Evolutionary conservation across 352 stramenopile species (phyloP).

Genomic region (Thalassiosira hispida): DNA sequence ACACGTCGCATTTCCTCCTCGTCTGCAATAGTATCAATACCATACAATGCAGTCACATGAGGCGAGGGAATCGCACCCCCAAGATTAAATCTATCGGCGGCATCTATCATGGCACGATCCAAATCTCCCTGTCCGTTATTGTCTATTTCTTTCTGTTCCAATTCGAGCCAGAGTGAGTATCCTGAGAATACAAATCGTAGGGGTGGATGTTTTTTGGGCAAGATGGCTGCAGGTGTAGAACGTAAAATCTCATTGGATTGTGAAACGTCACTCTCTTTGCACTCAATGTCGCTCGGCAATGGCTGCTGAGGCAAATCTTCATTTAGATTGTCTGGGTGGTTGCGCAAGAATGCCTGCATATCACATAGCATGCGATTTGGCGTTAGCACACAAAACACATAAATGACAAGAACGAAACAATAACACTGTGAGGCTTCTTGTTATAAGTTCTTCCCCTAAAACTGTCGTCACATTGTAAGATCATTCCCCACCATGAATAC

Average conservation of each 20-base stretch:
- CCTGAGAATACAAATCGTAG: conserved; percentile 29
- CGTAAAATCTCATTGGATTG: background rate
- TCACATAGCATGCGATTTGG: too few species aligned
- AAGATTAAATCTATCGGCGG: conserved; percentile 34
- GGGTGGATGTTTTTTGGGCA: conserved; percentile 26
- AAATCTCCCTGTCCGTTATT: conserved; percentile 32
- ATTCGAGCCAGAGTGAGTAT: conserved; percentile 46
- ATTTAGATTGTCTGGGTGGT: conserved; percentile 5
- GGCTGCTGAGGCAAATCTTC: conserved; percentile 11
- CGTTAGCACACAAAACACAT: too few species aligned
- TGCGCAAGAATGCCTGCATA: conserved; percentile 14
- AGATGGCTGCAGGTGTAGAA: background rate
- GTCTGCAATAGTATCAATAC: conserved; percentile 40
- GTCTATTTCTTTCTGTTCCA: conserved; percentile 46
- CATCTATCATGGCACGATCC: conserved; percentile 32
- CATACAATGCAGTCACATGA: conserved; percentile 58
- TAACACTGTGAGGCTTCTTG: too few species aligned
- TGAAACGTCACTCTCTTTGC: background rate
- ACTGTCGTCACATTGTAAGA: too few species aligned
- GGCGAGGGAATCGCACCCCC: conserved; percentile 41
- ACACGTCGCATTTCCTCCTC: conserved; percentile 33
- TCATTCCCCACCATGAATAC: too few species aligned
- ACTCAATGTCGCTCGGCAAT: background rate
- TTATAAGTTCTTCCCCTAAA: too few species aligned
- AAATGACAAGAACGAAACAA: too few species aligned